Evolutionary conservation across 2,329 filamentous ascomycete species (phyloP).

Genomic region (Botryotinia narcissicola): DNA sequence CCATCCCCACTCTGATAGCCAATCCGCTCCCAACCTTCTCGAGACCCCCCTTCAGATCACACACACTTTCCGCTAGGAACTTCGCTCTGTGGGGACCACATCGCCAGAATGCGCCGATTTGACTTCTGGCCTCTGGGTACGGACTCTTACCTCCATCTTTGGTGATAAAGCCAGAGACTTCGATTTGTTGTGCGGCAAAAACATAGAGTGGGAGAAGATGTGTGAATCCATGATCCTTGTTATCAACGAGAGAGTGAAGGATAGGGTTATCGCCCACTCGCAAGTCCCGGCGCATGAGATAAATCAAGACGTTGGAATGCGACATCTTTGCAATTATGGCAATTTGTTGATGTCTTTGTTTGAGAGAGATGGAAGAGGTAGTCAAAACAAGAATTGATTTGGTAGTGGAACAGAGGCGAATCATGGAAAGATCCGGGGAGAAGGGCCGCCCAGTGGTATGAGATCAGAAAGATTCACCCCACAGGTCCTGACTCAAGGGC

Average conservation of each 20-base stretch:
- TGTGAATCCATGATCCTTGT: conserved; percentile 54
- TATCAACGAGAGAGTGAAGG: conserved; percentile 55
- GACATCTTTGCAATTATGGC: conserved; percentile 31
- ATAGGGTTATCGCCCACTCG: conserved; percentile 73
- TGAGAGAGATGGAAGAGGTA: not conserved
- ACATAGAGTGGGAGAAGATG: conserved; percentile 71
- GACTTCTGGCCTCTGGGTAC: conserved; percentile 65
- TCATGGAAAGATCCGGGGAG: conserved; percentile 10
- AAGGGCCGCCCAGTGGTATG: not conserved
- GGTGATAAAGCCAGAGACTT: conserved; percentile 71
- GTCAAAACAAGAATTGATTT: conserved; percentile 7
- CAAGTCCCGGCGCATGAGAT: conserved; percentile 70
- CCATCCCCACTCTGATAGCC: conserved; percentile 60
- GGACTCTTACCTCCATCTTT: conserved; percentile 50
- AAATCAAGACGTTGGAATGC: conserved; percentile 59
- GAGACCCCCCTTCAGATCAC: conserved; percentile 66
- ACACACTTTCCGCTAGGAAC: conserved; percentile 70
- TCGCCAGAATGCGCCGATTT: conserved; percentile 67
- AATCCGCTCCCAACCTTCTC: conserved; percentile 60
- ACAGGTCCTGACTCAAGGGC: conserved; percentile 3
- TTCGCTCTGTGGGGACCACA: conserved; percentile 70
- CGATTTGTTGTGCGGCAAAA: conserved; percentile 67
- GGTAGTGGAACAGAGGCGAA: not conserved
- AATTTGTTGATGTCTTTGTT: not conserved
- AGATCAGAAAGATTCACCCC: conserved; percentile 4